Base-by-base conservation (phyloP, 2,329 filamentous ascomycete genomes). In the Biscogniauxia mediterranea region DNA sequence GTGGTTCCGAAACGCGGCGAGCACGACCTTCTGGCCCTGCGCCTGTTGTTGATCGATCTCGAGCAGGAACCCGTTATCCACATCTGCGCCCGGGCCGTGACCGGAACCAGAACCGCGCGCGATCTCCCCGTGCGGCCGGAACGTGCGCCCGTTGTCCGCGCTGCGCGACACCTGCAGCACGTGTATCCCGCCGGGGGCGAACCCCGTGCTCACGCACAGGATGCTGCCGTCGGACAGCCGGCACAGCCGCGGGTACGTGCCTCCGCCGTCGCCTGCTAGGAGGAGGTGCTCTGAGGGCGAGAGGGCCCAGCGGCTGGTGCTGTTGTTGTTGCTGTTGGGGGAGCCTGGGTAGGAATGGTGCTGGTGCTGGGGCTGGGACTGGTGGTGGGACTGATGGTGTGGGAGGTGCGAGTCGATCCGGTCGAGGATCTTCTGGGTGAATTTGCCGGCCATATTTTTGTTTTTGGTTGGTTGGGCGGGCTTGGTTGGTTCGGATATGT, bases 1-100 rank as follows among this genome's bases (percentile, higher is more conserved):
- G 60, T 81, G 79, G 68, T 83, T 83, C 5, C 81, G 77, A 68
- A 83, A 83, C 0, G 81, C 80, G 0, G 76, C 80, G 0, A 83
- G 73, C 8, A 66, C 53, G 2, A 46, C 42, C n/a, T n/a, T n/a
- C n/a, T 8, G 65, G 59, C n/a, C 52, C n/a, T n/a, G n/a, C n/a
- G n/a, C n/a, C n/a, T n/a, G n/a, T n/a, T n/a, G n/a, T n/a, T n/a
- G n/a, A n/a, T n/a, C n/a, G n/a, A 77, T 64, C 60, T 81, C 79
- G 11, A 81, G 71, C 15, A 83, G 65, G 62, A 78, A 81, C 38
- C 77, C 73, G 67, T 82, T 83, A 68, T 82, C 80, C 57, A 79
- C 72, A 64, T 83, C 80, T 17, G 77, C 77, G 0, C 83, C 80
- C 17, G 77, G 77, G 0, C 57, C 59, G 3, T n/a, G n/a, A n/a